Evolutionary conservation across 495 filamentous ascomycete species (phyloP), one percentile per base, ranked within the genome.

Genomic region (Talaromyces thailandensis): DNA sequence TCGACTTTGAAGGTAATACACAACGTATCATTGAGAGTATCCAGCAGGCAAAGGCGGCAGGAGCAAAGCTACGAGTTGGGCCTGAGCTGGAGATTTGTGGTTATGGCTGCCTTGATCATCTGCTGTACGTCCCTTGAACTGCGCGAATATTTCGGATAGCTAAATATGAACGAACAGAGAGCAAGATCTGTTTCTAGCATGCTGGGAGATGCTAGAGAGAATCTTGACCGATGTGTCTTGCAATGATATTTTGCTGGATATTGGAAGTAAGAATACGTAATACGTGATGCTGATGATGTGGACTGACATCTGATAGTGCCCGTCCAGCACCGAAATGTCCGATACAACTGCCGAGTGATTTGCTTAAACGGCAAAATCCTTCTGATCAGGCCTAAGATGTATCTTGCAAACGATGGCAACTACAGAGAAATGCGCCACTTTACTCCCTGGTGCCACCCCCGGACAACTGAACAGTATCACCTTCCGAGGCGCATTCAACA

Each of bases 311-410:
- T 21, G 12, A 16, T 25, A 40, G 37, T 58, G 24, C 53, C 56
- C 25, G 12, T 79, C 57, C 68, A 69, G 31, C 90, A 93, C 71
- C 73, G 86, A 25, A 89, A 88, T 63, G 71, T 83, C 40, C 76
- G 84, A 58, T 94, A 87, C 73, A 96, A 96, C 66, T 88, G 86
- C 66, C 79, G 92, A 67, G 79, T 90, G 21, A 84, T 94, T 59
- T 79, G 75, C 67, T 79, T 86, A 62, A 84, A 92, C 65, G 75
- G 81, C 26, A 84, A 85, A 73, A 87, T 93, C 28, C 70, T 90
- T 45, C 75, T 90, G 48, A 90, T 96, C 62, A 79, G 92, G 18
- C 92, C 92, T 0, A 96, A 96, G 73, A 80, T 93, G 70, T 91
- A 79, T 68, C 84, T 96, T 16, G 92, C 92, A 55, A 88, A 90